Percentiles rank a stretch among this genome's conserved stretches.
These are phyloP conservation scores for Neofusicoccum sp. DNA, from an alignment of 2,329 filamentous ascomycete genomes.

Conservation along the genomic window DNA sequence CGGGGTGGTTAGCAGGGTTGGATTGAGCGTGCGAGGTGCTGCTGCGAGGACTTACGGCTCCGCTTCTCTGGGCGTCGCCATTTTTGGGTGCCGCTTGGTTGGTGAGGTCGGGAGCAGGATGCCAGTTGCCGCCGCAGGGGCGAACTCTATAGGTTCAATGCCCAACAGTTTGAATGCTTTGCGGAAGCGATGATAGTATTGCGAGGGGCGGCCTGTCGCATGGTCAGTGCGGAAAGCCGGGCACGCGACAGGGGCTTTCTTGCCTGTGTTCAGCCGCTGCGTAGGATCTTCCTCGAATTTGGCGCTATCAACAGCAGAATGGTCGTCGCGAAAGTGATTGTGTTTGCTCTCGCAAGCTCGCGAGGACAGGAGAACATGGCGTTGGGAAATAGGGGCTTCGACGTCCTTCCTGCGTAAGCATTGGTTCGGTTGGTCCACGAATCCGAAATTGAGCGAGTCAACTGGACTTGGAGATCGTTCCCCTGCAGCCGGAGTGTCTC, in stretches of 20 bases:
- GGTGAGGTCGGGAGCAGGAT: neutral
- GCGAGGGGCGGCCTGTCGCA: conserved; percentile 13
- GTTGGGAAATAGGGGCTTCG: conserved; percentile 13
- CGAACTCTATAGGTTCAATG: neutral
- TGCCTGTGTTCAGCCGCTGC: neutral
- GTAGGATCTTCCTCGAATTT: neutral
- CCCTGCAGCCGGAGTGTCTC: neutral
- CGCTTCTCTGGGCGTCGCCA: neutral
- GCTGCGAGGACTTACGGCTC: neutral
- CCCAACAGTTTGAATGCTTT: neutral
- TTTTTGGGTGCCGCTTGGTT: conserved; percentile 4
- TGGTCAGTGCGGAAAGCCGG: neutral
- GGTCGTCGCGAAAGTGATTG: neutral
- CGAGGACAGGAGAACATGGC: conserved; percentile 5
- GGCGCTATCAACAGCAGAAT: neutral
- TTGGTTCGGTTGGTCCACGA: conserved; percentile 15
- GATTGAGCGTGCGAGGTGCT: neutral
- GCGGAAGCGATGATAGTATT: conserved; percentile 3
- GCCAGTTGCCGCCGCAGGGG: neutral
- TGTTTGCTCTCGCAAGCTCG: neutral
- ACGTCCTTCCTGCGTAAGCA: neutral
- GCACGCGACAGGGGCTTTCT: neutral
- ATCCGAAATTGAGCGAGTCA: conserved; percentile 18
- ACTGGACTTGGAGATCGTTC: conserved; percentile 12
- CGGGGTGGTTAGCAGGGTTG: neutral